Conservation (phyloP, 23 red algal species). For the Gracilariopsis chorda region DNA sequence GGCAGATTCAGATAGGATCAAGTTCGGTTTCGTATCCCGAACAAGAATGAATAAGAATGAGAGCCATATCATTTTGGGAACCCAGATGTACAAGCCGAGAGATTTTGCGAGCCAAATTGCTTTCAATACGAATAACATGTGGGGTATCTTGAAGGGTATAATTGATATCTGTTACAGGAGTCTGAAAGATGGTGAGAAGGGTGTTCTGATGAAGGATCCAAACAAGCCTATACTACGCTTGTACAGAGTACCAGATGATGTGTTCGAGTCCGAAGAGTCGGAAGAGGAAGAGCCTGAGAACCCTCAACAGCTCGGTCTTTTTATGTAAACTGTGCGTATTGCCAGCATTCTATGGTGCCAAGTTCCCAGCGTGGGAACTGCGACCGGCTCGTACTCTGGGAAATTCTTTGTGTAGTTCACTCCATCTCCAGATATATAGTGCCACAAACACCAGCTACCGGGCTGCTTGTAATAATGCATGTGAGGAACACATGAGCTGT, state of each 20-base stretch:
- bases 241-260: conserved; percentile 91
- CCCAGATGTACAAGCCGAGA: conserved; percentile 92
- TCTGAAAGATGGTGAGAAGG: conserved; percentile 76
- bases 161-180: conserved; percentile 85
- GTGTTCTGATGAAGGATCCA: conserved; percentile 86
- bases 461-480: no score
- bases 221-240: conserved; percentile 88
- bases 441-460: no score
- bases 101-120: conserved; percentile 96
- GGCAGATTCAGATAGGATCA: conserved; percentile 71
- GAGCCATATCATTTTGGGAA: conserved; percentile 82
- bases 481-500: no score
- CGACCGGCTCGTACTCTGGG: no score
- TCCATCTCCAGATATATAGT: no score
- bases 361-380: no score
- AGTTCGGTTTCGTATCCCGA: conserved; percentile 95
- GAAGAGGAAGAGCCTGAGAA: conserved; percentile 72
- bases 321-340: conserved; percentile 14
- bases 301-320: conserved; percentile 31
- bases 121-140: conserved; percentile 83
- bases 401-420: no score
- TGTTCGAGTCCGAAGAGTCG: conserved; percentile 75
- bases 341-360: no score
- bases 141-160: conserved; percentile 87
- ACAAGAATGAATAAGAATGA: conserved; percentile 60